phyloP scores from a whole-genome alignment of 1,139 yeast genomes.

The Debaryomyces sp. region DNA sequence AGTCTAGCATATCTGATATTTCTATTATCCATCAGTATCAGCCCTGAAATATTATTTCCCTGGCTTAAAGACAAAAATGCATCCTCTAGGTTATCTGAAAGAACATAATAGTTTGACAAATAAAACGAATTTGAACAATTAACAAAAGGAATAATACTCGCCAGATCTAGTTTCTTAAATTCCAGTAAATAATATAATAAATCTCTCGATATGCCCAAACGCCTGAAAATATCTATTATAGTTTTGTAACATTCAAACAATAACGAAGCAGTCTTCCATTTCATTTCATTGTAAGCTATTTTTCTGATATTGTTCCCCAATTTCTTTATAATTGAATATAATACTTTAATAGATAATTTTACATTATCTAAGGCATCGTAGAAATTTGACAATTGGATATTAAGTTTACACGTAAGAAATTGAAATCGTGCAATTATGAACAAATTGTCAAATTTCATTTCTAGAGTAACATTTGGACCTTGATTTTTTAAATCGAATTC shows the following conservation, averaged over 20 bases:
- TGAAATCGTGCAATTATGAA: constrained; percentile 40
- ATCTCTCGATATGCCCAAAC: constrained; percentile 58
- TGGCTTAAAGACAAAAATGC: not conserved
- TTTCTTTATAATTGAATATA: constrained; percentile 45
- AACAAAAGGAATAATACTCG: constrained; percentile 29
- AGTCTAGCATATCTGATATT: not conserved
- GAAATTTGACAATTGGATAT: constrained; percentile 16
- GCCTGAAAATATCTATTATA: constrained; percentile 38
- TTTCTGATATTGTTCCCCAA: constrained; percentile 27
- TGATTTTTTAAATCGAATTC: constrained; percentile 30
- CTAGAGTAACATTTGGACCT: constrained; percentile 17
- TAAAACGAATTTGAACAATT: constrained; percentile 28
- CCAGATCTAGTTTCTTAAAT: constrained; percentile 36
- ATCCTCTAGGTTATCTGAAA: constrained; percentile 13
- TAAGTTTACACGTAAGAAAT: constrained; percentile 26
- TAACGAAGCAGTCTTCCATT: constrained; percentile 37
- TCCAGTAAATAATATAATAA: constrained; percentile 53
- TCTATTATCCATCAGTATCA: not conserved
- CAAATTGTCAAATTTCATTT: constrained; percentile 35
- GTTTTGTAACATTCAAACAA: constrained; percentile 37
- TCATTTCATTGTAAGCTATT: constrained; percentile 24
- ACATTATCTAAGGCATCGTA: constrained; percentile 30
- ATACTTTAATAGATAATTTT: constrained; percentile 43
- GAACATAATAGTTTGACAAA: constrained; percentile 18
- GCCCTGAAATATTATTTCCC: not conserved